Evolutionary conservation across 306 rosid genomes (phyloP).

Genomic region (Comarum palustre): DNA sequence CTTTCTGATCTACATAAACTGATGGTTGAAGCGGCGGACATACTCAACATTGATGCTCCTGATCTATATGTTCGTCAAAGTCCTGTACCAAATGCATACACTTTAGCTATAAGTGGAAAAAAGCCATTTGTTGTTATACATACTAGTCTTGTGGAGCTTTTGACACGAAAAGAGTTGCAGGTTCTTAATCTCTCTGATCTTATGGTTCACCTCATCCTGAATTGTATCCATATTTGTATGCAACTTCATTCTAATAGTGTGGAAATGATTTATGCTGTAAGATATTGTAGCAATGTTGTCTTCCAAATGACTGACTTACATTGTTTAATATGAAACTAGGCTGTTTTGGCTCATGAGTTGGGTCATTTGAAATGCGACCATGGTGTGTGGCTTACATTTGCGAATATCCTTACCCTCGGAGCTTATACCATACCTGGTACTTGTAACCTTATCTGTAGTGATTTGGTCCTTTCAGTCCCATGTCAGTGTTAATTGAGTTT

Average conservation of each 20-base stretch:
- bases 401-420: constrained; percentile 93
- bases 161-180: constrained; percentile 83
- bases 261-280: not conserved
- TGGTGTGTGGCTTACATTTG: constrained; percentile 96
- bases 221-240: not conserved
- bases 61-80: constrained; percentile 93
- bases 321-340: constrained; percentile 44
- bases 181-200: constrained; percentile 32
- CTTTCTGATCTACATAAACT: constrained; percentile 72
- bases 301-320: constrained; percentile 7
- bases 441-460: constrained; percentile 21
- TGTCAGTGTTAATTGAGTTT: not conserved
- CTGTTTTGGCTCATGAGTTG: constrained; percentile 98
- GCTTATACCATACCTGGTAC: constrained; percentile 83
- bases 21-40: constrained; percentile 79
- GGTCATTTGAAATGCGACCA: constrained; percentile 97
- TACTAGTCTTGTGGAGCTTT: constrained; percentile 96
- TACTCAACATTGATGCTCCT: constrained; percentile 75
- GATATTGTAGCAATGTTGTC: constrained; percentile 7
- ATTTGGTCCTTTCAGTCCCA: not conserved
- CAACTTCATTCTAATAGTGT: not conserved
- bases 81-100: constrained; percentile 96
- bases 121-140: constrained; percentile 87
- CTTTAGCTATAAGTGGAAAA: constrained; percentile 89
- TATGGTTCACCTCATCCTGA: not conserved